Conservation (phyloP, 495 filamentous ascomycete genomes). For the Penicillium roqueforti region DNA sequence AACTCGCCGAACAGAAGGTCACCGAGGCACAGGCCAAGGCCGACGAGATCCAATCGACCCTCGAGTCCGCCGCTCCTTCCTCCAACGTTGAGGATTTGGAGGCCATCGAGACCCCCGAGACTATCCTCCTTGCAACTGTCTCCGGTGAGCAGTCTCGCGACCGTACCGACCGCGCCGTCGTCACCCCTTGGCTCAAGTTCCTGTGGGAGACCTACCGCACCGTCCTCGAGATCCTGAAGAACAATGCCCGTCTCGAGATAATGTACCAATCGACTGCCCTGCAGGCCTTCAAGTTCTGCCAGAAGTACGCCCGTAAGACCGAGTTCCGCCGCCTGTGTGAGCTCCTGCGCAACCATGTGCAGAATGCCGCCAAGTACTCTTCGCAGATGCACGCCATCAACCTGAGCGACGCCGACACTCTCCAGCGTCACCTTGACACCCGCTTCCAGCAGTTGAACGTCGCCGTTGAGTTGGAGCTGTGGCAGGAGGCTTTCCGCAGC, state of each 20-base stretch:
- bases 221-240: constrained; percentile 95
- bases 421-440: constrained; percentile 95
- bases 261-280: constrained; percentile 98
- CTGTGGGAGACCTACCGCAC: constrained; percentile 99
- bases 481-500: constrained; percentile 98
- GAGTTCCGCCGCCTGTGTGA: constrained; percentile 98
- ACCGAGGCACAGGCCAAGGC: constrained; percentile 94
- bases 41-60: constrained; percentile 83
- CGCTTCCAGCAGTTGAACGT: constrained; percentile 98
- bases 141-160: constrained; percentile 96
- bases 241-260: constrained; percentile 94
- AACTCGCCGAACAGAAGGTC: constrained; percentile 93
- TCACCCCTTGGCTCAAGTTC: constrained; percentile 99
- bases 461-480: constrained; percentile 93
- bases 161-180: constrained; percentile 93
- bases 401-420: constrained; percentile 92
- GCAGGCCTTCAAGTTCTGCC: constrained; percentile 97
- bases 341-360: constrained; percentile 95
- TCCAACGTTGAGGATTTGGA: constrained; percentile 90
- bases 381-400: constrained; percentile 99
- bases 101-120: constrained; percentile 95
- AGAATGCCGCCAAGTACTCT: constrained; percentile 98
- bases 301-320: constrained; percentile 97
- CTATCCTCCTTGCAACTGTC: constrained; percentile 94
- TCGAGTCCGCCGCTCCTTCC: constrained; percentile 66